phyloP scores from a whole-genome alignment of 2,329 filamentous ascomycete species.

The Fusarium mundagurra region DNA sequence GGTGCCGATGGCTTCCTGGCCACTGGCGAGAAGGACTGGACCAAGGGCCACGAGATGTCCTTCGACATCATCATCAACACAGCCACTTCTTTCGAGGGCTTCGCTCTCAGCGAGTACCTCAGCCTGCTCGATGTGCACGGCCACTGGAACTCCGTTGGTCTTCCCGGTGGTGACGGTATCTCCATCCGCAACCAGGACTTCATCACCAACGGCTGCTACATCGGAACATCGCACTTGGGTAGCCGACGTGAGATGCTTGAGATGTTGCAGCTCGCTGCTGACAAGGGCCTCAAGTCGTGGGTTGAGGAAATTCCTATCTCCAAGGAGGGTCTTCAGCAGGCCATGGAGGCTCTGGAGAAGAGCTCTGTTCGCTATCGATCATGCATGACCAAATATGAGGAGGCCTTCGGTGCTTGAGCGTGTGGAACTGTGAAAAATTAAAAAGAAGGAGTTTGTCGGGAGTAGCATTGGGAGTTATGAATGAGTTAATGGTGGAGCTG shows the following conservation, averaged over 20 bases:
- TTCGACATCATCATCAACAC: conserved; percentile 84
- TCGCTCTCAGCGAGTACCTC: conserved; percentile 78
- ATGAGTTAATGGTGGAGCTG: conserved; percentile 25
- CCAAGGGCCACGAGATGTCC: conserved; percentile 65
- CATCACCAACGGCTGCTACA: conserved; percentile 76
- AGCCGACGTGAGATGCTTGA: conserved; percentile 74
- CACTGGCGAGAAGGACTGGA: conserved; percentile 67
- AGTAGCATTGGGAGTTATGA: conserved; percentile 11
- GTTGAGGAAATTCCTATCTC: conserved; percentile 79
- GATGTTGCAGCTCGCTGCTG: conserved; percentile 77
- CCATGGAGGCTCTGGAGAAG: conserved; percentile 74
- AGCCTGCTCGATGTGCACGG: conserved; percentile 84
- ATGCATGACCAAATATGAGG: conserved; percentile 76
- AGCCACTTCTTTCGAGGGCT: conserved; percentile 73
- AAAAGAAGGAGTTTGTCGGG: conserved; percentile 9
- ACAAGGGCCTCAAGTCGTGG: conserved; percentile 76
- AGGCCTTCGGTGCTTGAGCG: conserved; percentile 67
- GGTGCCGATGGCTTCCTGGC: conserved; percentile 70
- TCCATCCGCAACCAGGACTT: conserved; percentile 79
- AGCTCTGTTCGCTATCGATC: conserved; percentile 80
- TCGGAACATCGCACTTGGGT: conserved; percentile 77
- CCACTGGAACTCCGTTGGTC: conserved; percentile 80
- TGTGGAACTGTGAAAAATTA: background rate
- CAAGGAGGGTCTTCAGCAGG: conserved; percentile 74
- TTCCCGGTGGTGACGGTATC: conserved; percentile 80